Conservation (phyloP, 805 yeast genomes). For the Starmerella asiatica region DNA sequence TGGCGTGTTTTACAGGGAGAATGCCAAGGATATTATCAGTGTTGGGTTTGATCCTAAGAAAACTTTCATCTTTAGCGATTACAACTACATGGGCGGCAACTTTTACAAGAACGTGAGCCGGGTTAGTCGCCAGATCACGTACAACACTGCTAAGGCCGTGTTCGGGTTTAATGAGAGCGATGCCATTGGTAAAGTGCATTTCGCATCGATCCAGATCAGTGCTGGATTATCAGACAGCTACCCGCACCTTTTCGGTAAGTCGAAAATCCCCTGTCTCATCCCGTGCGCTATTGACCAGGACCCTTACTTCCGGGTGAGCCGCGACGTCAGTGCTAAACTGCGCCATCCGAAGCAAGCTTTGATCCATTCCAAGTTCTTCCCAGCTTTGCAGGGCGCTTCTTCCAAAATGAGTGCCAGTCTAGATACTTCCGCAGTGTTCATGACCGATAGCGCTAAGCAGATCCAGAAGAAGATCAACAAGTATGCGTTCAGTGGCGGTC, state of each 20-base stretch:
- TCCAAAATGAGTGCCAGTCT: conserved; percentile 96
- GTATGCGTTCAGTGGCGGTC: conserved; percentile 93
- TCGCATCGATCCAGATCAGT: conserved; percentile 91
- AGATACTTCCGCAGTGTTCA: conserved; percentile 80
- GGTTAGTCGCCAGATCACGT: conserved; percentile 85
- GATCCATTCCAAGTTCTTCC: conserved; percentile 91
- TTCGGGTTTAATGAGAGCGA: conserved; percentile 93
- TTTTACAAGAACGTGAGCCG: conserved; percentile 90
- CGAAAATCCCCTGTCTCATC: conserved; percentile 88
- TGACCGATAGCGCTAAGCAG: conserved; percentile 88
- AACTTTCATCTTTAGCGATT: conserved; percentile 88
- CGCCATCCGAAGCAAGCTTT: conserved; percentile 83
- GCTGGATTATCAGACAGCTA: conserved; percentile 92
- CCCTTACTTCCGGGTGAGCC: conserved; percentile 91
- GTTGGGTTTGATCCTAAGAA: conserved; percentile 91
- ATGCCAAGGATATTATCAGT: conserved; percentile 84
- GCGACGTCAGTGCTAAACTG: conserved; percentile 93
- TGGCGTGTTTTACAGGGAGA: conserved; percentile 52
- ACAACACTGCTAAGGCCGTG: conserved; percentile 93
- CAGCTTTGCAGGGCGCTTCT: conserved; percentile 91
- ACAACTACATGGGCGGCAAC: conserved; percentile 82
- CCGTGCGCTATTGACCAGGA: conserved; percentile 99
- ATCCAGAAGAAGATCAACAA: conserved; percentile 90
- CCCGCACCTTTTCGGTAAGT: conserved; percentile 82
- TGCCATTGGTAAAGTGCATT: conserved; percentile 86